Conservation (phyloP, 768 basidiomycete genomes). For the Gymnopilus dilepis region DNA sequence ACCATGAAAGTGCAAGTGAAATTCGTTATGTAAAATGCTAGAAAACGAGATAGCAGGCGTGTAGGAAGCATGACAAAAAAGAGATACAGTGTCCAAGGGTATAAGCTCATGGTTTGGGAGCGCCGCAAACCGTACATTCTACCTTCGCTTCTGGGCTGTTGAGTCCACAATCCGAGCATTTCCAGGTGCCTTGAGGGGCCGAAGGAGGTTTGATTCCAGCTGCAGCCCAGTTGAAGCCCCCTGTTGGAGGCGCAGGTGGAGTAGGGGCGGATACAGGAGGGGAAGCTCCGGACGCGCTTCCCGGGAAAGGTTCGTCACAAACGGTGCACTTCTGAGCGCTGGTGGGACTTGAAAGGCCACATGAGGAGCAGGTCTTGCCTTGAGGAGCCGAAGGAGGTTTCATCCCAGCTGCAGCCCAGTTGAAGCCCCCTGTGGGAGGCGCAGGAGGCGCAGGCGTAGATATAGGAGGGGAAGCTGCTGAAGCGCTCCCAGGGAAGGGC, state of each 20-base stretch:
- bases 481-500: slow-evolving; percentile 17
- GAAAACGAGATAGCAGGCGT: neutral
- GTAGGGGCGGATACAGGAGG: slow-evolving; percentile 1
- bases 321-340: slow-evolving; percentile 51
- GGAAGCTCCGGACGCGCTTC: neutral
- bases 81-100: neutral
- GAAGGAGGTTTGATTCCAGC: slow-evolving; percentile 60
- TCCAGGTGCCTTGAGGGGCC: slow-evolving; percentile 50
- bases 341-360: slow-evolving; percentile 54
- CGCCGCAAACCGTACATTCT: slow-evolving; percentile 59
- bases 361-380: slow-evolving; percentile 61
- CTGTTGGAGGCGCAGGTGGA: slow-evolving; percentile 15
- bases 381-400: slow-evolving; percentile 43
- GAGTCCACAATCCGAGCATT: slow-evolving; percentile 58
- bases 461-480: neutral
- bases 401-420: slow-evolving; percentile 67
- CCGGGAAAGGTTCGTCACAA: slow-evolving; percentile 45
- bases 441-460: slow-evolving; percentile 7
- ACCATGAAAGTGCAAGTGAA: neutral
- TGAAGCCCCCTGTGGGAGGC: slow-evolving; percentile 44
- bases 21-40: neutral
- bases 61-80: neutral
- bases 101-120: slow-evolving; percentile 25
- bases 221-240: slow-evolving; percentile 65
- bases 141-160: slow-evolving; percentile 48